A percentile compares a stretch with the other conserved stretches of the same genome.
phyloP scores from a whole-genome alignment of 345 rosid genomes.

The Camelina sativa region DNA sequence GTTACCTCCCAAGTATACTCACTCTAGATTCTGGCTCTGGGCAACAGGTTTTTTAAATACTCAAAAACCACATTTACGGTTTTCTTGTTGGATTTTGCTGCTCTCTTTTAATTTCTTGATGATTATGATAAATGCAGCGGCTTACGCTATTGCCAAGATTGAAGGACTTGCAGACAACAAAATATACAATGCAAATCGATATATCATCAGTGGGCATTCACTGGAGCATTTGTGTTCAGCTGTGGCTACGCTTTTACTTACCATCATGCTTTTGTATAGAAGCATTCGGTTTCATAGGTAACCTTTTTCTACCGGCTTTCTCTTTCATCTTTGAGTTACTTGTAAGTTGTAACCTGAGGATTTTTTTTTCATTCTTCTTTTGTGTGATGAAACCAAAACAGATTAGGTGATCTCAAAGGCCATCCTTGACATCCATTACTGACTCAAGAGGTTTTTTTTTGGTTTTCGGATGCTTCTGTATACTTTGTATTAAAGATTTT shows the following conservation, averaged over 20 bases:
- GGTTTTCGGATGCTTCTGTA: background rate
- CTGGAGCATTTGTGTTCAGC: slow-evolving; percentile 75
- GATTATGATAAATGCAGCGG: slow-evolving; percentile 49
- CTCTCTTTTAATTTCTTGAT: background rate
- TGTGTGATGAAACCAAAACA: slow-evolving; percentile 46
- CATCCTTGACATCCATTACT: slow-evolving; percentile 46
- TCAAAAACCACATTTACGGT: background rate
- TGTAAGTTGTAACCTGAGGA: slow-evolving; percentile 3
- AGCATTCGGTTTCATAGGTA: slow-evolving; percentile 70
- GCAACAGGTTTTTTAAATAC: slow-evolving; percentile 56
- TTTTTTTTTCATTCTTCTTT: slow-evolving; percentile 2
- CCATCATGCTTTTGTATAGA: slow-evolving; percentile 76
- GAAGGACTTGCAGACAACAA: slow-evolving; percentile 68
- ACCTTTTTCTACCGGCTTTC: background rate
- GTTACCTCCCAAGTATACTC: slow-evolving; percentile 74
- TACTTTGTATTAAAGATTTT: slow-evolving; percentile 22
- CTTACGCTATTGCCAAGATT: slow-evolving; percentile 58
- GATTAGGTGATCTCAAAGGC: slow-evolving; percentile 66
- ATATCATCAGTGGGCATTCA: slow-evolving; percentile 78
- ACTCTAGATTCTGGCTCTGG: slow-evolving; percentile 81
- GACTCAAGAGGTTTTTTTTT: background rate
- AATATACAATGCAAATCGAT: slow-evolving; percentile 60
- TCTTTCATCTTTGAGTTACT: slow-evolving; percentile 13
- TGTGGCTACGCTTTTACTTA: slow-evolving; percentile 54
- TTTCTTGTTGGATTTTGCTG: background rate